Evolutionary conservation across 1,139 yeast species (phyloP).

Genomic region (Scheffersomyces insectosa): DNA sequence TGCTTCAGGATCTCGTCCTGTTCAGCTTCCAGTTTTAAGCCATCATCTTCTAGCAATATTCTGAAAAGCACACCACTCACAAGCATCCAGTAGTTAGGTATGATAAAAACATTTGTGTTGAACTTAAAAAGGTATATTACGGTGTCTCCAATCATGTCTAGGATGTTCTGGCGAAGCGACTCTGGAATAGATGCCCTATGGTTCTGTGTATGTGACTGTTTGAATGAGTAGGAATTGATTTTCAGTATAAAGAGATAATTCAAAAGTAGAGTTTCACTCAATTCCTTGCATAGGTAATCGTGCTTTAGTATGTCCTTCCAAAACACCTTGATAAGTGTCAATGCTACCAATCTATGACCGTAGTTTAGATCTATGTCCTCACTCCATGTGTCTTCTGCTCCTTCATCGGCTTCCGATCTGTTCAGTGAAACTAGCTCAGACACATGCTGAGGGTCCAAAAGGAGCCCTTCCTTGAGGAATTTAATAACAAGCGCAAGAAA

Average conservation of each 20-base stretch:
- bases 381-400: constrained; percentile 8
- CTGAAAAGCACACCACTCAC: constrained; percentile 46
- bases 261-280: constrained; percentile 55
- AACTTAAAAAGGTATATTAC: constrained; percentile 54
- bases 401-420: constrained; percentile 11
- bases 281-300: constrained; percentile 60
- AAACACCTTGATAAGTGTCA: constrained; percentile 62
- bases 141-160: constrained; percentile 28
- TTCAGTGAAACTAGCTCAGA: constrained; percentile 14
- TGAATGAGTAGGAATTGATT: constrained; percentile 2
- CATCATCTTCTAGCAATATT: constrained; percentile 23
- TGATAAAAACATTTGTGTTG: constrained; percentile 71
- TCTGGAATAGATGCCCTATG: constrained; percentile 6
- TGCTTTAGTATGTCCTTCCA: constrained; percentile 65
- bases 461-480: constrained; percentile 56
- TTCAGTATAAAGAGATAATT: constrained; percentile 39
- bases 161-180: constrained; percentile 21
- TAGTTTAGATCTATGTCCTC: constrained; percentile 28
- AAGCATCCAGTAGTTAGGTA: constrained; percentile 72
- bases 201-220: constrained; percentile 3
- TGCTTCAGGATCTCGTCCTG: constrained; percentile 45
- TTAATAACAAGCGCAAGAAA: constrained; percentile 66
- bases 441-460: constrained; percentile 31
- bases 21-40: constrained; percentile 16
- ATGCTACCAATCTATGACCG: constrained; percentile 42